A percentile compares a stretch with the other conserved stretches of the same genome.
These are phyloP conservation scores for Penicillium sp. DNA, from an alignment of 2,329 filamentous ascomycete genomes.

Conservation along the genomic window DNA sequence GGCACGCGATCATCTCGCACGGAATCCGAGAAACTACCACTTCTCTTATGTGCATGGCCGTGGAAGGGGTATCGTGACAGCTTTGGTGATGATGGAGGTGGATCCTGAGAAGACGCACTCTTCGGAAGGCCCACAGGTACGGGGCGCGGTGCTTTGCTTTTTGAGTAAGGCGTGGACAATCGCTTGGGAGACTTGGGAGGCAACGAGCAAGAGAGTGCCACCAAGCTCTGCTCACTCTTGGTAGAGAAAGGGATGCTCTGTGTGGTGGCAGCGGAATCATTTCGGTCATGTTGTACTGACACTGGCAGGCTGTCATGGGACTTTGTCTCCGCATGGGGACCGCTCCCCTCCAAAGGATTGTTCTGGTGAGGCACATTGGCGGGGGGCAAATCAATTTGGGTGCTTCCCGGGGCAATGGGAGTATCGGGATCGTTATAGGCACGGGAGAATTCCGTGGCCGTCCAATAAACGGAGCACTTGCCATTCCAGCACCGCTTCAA, in stretches of 20 bases:
- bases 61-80: conserved; percentile 51
- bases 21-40: conserved; percentile 84
- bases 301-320: conserved; percentile 22
- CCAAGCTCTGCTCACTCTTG: conserved; percentile 55
- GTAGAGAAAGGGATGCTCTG: conserved; percentile 41
- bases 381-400: conserved; percentile 57
- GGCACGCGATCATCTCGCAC: conserved; percentile 67
- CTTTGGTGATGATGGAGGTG: conserved; percentile 34
- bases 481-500: conserved; percentile 97
- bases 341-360: conserved; percentile 1
- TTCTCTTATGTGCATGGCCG: conserved; percentile 71
- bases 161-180: conserved; percentile 34
- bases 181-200: conserved; percentile 51
- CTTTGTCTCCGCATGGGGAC: conserved; percentile 10
- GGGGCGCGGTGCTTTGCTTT: conserved; percentile 44
- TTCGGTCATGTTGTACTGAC: conserved; percentile 35
- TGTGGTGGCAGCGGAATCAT: conserved; percentile 39
- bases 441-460: conserved; percentile 66
- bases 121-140: conserved; percentile 42
- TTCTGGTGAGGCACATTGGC: conserved; percentile 20
- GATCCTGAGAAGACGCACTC: conserved; percentile 32
- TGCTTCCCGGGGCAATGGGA: conserved; percentile 75
- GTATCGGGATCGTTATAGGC: conserved; percentile 61
- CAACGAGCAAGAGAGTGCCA: conserved; percentile 62
- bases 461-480: conserved; percentile 88